Percentiles rank a stretch among this genome's conserved stretches.
These are phyloP conservation scores for Thymus quinquecostatus DNA, from an alignment of 257 asterid species.

Conservation along the genomic window DNA sequence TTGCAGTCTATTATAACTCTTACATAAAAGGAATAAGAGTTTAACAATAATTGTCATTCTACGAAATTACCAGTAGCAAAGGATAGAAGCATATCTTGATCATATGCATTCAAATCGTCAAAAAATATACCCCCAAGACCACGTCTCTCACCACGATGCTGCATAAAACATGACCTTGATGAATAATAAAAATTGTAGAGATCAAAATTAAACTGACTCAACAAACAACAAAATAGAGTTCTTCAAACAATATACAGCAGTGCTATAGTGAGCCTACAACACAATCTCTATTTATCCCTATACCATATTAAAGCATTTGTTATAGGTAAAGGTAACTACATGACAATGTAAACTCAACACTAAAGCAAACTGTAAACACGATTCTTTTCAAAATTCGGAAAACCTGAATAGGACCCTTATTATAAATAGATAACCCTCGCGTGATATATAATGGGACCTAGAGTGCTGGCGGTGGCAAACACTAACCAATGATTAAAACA, in stretches of 20 bases:
- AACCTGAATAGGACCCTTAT: neutral
- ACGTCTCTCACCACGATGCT: conserved; percentile 98
- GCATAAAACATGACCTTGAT: conserved; percentile 37
- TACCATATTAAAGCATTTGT: neutral
- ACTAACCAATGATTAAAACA: too few species aligned
- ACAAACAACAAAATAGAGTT: neutral
- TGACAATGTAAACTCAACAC: neutral
- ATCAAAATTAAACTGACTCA: neutral
- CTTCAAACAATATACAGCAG: neutral
- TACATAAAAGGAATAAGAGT: neutral
- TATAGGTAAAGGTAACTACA: neutral
- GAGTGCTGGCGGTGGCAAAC: neutral
- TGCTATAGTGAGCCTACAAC: neutral
- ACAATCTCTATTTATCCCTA: neutral
- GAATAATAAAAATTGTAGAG: conserved; percentile 1
- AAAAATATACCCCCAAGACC: conserved; percentile 99
- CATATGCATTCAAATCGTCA: conserved; percentile 87
- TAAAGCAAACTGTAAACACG: neutral
- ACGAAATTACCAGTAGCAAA: conserved; percentile 84
- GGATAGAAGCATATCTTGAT: conserved; percentile 98
- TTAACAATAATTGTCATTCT: conserved; percentile 16
- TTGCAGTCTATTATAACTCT: neutral
- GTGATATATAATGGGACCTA: too few species aligned
- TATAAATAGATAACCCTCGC: too few species aligned
- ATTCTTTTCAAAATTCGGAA: neutral